Base-by-base conservation (phyloP, 768 basidiomycete species). In the Saitozyma sp. region DNA sequence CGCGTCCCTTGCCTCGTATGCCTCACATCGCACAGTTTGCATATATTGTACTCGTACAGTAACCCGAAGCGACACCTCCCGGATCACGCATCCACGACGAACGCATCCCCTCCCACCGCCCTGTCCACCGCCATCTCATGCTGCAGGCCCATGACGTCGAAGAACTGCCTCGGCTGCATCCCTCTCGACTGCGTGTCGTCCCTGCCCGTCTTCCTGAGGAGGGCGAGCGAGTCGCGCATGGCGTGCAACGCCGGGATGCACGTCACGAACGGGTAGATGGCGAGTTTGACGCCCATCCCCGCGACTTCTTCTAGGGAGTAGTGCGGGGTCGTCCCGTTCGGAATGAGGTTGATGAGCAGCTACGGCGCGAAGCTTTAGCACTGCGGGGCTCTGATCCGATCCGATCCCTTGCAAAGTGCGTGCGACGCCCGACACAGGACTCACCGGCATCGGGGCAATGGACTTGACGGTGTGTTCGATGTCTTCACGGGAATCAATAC, bases 331-430 rank as follows among this genome's bases (percentile, higher is more conserved):
- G 89, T 80, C 16, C 89, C 89, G 46, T 88, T 88, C 7, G 88
- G 88, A 64, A 90, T 89, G 17, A 89, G 88, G 64, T 90, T 90
- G 48, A 89, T 88, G 40, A 90, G 86, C 43, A 89, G 84, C 84
- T 84, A 61, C 40, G 8, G 29, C 29, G 29, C 29, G 5, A 29
- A 29, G 29, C 29, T 29, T 29, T 5, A 29, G 29, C 29, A 2
- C 5, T 29, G 29, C 29, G 29, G 2, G 29, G 29, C 29, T 29
- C 29, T 29, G 29, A 29, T 29, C 2, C 29, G 29, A 29, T 29
- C 29, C 29, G 29, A 29, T 29, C 29, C 5, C 29, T 29, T 29
- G 29, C 5, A 5, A 29, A 29, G 29, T 29, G 29, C 29, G 57
- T 14, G 43, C 39, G 50, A 45, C 29, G 13, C 14, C 2, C 29